Percentiles rank a stretch among this genome's conserved stretches.
Evolutionary conservation across 305 asterid species (phyloP).

Genomic region (Fraxinus greggii): DNA sequence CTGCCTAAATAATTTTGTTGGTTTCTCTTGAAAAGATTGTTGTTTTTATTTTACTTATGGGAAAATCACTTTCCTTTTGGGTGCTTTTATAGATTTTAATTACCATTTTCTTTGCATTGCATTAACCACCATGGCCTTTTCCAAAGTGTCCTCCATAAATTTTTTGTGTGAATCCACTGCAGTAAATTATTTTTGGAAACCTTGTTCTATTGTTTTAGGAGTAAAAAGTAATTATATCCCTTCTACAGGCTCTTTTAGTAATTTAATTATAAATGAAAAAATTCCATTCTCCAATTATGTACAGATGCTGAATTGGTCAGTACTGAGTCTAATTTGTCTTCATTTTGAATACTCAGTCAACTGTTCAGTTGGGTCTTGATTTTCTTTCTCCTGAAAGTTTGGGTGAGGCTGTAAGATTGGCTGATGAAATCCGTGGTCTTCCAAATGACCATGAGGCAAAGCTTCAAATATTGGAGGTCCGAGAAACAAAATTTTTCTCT

Average conservation of each 20-base stretch:
- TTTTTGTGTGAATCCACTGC: not conserved
- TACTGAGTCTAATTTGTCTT: conserved; percentile 19
- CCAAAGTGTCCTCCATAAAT: not conserved
- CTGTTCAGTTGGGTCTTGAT: conserved; percentile 90
- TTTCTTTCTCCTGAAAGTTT: conserved; percentile 97
- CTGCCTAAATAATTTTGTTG: not conserved
- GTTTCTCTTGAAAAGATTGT: not conserved
- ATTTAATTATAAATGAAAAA: conserved; percentile 3
- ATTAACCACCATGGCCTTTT: not conserved
- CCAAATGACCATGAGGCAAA: conserved; percentile 81
- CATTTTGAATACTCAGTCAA: conserved; percentile 54
- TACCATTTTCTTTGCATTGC: not conserved
- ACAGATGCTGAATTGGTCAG: not conserved
- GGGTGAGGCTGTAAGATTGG: conserved; percentile 62
- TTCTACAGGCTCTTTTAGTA: not conserved
- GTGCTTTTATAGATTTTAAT: not conserved
- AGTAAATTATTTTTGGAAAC: not conserved
- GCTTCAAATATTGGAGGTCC: conserved; percentile 87
- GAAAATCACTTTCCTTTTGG: not conserved
- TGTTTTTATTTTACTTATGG: not conserved
- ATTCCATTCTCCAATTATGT: not conserved
- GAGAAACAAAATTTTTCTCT: not conserved
- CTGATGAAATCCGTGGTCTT: conserved; percentile 89
- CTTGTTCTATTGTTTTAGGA: not conserved
- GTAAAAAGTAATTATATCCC: not conserved